Conservation (phyloP, 2,329 filamentous ascomycete genomes). For the Fusarium sp. region DNA sequence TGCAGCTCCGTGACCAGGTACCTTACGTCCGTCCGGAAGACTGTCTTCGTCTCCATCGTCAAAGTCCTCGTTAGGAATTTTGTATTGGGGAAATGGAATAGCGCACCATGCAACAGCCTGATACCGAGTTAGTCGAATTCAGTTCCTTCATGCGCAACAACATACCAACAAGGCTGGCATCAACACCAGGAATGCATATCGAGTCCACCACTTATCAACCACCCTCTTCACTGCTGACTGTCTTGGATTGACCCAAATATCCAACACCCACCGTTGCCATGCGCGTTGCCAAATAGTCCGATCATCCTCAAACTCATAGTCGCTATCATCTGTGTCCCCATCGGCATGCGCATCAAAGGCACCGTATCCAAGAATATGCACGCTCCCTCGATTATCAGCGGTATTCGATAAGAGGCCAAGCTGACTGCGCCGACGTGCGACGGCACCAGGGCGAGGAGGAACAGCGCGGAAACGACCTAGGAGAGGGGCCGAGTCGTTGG, state of each 20-base stretch:
- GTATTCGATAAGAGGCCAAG: conserved; percentile 55
- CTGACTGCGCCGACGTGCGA: conserved; percentile 50
- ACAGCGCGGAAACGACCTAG: conserved; percentile 75
- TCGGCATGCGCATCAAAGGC: conserved; percentile 58
- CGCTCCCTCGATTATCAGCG: conserved; percentile 60
- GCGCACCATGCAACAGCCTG: conserved; percentile 74
- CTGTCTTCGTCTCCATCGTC: conserved; percentile 53
- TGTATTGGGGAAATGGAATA: conserved; percentile 73
- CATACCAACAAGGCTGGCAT: conserved; percentile 71
- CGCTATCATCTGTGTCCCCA: conserved; percentile 33
- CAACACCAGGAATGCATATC: conserved; percentile 70
- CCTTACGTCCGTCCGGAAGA: conserved; percentile 53
- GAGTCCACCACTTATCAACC: conserved; percentile 72
- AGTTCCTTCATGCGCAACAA: not conserved
- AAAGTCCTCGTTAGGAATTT: conserved; percentile 61
- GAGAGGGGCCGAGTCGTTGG: conserved; percentile 68
- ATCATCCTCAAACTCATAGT: conserved; percentile 51
- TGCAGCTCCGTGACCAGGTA: conserved; percentile 72
- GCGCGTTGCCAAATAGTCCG: conserved; percentile 51
- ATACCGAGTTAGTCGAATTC: conserved; percentile 13
- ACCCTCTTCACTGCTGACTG: conserved; percentile 68
- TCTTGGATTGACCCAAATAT: conserved; percentile 72
- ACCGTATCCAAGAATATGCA: conserved; percentile 67
- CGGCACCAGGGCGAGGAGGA: conserved; percentile 56
- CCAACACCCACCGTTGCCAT: conserved; percentile 55